Base-by-base conservation (phyloP, 192 early-diverging fungal species). In the Coemansia sp. region DNA sequence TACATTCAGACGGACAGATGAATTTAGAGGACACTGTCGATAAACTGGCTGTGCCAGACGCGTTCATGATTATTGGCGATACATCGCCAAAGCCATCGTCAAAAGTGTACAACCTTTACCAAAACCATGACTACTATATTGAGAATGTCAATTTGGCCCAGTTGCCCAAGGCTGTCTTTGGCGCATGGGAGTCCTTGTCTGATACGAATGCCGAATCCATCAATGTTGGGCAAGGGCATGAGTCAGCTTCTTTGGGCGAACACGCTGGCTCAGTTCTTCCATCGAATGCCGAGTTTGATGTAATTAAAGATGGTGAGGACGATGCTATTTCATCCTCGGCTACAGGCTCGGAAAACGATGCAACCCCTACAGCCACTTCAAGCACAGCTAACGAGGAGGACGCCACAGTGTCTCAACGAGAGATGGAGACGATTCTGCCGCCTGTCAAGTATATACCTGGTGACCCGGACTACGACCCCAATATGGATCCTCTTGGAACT, bases 401-500 rank as follows among this genome's bases (percentile, higher is more conserved):
- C 15, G 68, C 40, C 6, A 50, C 42, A 4, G 52, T 13, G 15
- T 40, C 48, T 19, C 40, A 63, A 21, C 10, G 37, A 3, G 16
- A 62, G 5, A 69, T 45, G 49, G 72, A 40, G 7, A 80, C 73
- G 0, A 53, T 75, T 9, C 74, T 81, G 42, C 74, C 79, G 41
- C 79, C 73, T 0, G 65, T 74, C 45, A 77, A 74, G 43, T 83
- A 62, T 37, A 74, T 83, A 58, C 70, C 72, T 44, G 80, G 80
- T 45, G 75, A 83, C 47, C 69, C 80, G 2, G 69, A 83, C 58
- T 83, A 83, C 57, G 75, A 83, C 37, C 61, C 57, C 12, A 39
- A 61, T 12, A 45, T 65, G 11, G 56, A 83, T 52, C 71, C 72
- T 16, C 47, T 83, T 9, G 80, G 75, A 18, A 76, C 75, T 1